A percentile compares a stretch with the other conserved stretches of the same genome.
These are phyloP conservation scores for Pyricularia grisea DNA, from an alignment of 2,329 filamentous ascomycete species.

Conservation along the genomic window DNA sequence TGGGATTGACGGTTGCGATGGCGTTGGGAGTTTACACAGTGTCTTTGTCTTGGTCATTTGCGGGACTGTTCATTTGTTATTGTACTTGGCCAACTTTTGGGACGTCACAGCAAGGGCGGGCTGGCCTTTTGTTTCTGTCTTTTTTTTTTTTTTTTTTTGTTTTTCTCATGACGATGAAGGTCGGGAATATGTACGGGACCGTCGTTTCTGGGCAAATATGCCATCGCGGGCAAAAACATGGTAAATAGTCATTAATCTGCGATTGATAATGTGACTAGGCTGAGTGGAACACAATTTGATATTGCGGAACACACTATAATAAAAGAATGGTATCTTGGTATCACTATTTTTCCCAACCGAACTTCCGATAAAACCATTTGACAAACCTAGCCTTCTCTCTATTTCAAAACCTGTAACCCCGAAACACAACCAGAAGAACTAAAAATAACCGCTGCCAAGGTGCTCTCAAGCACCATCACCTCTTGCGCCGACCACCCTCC, in stretches of 20 bases:
- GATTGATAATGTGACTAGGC: neutral
- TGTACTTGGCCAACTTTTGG: neutral
- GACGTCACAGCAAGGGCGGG: too few relatives aligned
- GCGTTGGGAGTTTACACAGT: neutral
- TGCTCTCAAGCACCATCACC: conserved; percentile 16
- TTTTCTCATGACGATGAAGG: neutral
- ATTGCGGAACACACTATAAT: neutral
- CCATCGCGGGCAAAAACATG: neutral
- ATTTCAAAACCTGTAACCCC: neutral
- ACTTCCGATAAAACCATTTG: neutral
- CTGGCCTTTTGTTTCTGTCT: too few relatives aligned
- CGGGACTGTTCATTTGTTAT: neutral
- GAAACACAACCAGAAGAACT: neutral
- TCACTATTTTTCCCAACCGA: neutral
- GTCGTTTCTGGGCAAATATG: neutral
- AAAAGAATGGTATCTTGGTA: neutral
- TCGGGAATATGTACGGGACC: neutral
- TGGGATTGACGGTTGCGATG: neutral
- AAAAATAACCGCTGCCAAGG: neutral
- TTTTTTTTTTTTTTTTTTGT: neutral
- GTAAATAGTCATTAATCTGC: neutral
- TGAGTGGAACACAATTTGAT: neutral
- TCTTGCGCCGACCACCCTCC: conserved; percentile 36
- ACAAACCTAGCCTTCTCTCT: neutral
- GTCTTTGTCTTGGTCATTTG: neutral